Evolutionary conservation across 768 basidiomycete species (phyloP), one percentile per base, ranked within the genome.

Genomic region (Rhizopogon roseolus): DNA sequence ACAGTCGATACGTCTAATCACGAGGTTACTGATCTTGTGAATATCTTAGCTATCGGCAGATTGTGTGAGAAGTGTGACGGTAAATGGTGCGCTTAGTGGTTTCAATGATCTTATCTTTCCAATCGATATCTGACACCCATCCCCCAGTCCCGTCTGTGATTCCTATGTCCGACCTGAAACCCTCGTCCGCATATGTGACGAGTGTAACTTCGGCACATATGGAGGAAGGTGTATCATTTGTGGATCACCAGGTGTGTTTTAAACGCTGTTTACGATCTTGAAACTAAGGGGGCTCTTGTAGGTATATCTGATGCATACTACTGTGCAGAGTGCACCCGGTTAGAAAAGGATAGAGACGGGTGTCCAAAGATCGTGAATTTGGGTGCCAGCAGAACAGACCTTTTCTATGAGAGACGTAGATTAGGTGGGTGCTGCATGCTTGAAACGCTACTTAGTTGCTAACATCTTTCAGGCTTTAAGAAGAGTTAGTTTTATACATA

Each of bases 221-320:
- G 94, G 97, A 22, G 96, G 96, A 48, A 81, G 94, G 59, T 99
- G 97, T 68, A 98, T 98, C 72, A 97, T 98, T 57, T 99, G 97
- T 62, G 93, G 94, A 46, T 86, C 93, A 41, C 93, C 92, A 62
- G 96, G 95, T 97, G 62, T 57, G 80, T 61, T 37, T 8, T 14
- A 28, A 49, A n/a, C n/a, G n/a, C n/a, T n/a, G n/a, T n/a, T n/a
- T n/a, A n/a, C n/a, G n/a, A n/a, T n/a, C n/a, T n/a, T n/a, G n/a
- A 28, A 16, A 44, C 36, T 52, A 25, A 57, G 49, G 2, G 17
- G 27, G 34, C 42, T 42, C 3, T 34, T 9, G 37, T 46, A 96
- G 96, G 96, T 64, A 97, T 99, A 49, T 98, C 95, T 25, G 97
- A 99, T 67, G 97, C 97, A 3, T 98, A 98, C 71, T 99, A 99